Evolutionary conservation across 805 yeast genomes (phyloP), one percentile per base, ranked within the genome.

Genomic region (Wickerhamomyces chambardii): DNA sequence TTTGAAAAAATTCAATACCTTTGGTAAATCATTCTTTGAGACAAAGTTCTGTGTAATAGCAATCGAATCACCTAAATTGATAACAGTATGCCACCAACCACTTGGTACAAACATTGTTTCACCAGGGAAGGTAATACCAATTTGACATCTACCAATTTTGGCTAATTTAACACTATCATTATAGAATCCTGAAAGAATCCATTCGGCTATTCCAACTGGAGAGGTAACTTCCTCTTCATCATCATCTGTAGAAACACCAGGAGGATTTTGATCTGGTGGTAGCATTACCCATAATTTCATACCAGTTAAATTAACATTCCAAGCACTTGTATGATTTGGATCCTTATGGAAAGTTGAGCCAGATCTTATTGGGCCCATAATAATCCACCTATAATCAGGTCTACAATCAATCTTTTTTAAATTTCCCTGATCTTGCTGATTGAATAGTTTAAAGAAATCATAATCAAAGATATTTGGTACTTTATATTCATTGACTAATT

Each of bases 81-180:
- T 84, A 22, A 89, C 97, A 32, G 78, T 64, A 63, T 87, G 97
- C 97, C 97, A 87, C 97, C 97, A 87, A 1, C 95, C 94, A n/a
- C 87, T 70, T 4, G 97, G 97, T 7, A 87, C 97, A 53, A 82
- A 75, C 68, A 86, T 72, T 40, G 86, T 80, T 52, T 89, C 94
- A 6, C 89, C 90, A 0, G 86, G 81, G 43, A 74, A 75, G 0
- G 94, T 82, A 12, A 87, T 64, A 1, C 85, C 92, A 16, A 87
- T 74, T 16, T 66, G 50, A 45, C 84, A 79, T 17, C 68, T 66
- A 17, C 61, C 53, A 29, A 46, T 41, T 36, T 70, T 67, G 14
- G 74, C 70, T 31, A 80, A 51, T 39, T 66, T 70, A 15, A 74
- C 58, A 5, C 79, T 66, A 50, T 81, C 92, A 42, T 78, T 74